Conservation (phyloP, 805 yeast genomes). For the Starmerella floris region DNA sequence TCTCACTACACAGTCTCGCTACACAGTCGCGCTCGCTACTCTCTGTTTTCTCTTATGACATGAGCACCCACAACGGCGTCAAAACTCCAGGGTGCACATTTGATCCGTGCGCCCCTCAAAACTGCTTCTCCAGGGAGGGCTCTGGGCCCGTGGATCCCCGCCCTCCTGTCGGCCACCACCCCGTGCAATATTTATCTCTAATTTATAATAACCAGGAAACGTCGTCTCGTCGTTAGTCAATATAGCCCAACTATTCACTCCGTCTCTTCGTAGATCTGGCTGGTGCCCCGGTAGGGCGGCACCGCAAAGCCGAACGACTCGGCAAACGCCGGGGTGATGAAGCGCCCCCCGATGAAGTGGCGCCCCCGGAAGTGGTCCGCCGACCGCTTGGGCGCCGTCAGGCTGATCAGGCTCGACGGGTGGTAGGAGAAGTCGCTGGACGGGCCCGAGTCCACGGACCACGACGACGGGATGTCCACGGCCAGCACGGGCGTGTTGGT, state of each 20-base stretch:
- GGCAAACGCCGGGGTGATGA: slow-evolving; percentile 56
- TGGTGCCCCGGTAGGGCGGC: slow-evolving; percentile 44
- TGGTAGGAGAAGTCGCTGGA: slow-evolving; percentile 31
- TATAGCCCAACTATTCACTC: too few species aligned
- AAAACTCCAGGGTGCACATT: too few species aligned
- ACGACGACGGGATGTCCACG: slow-evolving; percentile 89
- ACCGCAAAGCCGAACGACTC: slow-evolving; percentile 56
- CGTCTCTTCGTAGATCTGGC: slow-evolving; percentile 36
- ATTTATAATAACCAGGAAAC: too few species aligned
- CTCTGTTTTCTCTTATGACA: too few species aligned
- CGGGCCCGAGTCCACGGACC: slow-evolving; percentile 92
- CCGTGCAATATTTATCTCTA: background rate
- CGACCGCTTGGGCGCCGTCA: slow-evolving; percentile 93
- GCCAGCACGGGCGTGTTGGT: slow-evolving; percentile 48
- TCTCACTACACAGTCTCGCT: too few species aligned
- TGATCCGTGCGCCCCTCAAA: too few species aligned
- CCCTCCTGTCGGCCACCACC: too few species aligned
- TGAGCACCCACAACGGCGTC: too few species aligned
- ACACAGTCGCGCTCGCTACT: too few species aligned
- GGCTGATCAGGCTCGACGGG: slow-evolving; percentile 60
- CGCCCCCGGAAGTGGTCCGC: slow-evolving; percentile 39
- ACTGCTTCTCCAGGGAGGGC: too few species aligned
- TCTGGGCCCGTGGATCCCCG: too few species aligned
- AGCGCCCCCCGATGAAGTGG: slow-evolving; percentile 88
- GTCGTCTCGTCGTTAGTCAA: too few species aligned